Evolutionary conservation across 495 filamentous ascomycete genomes (phyloP).

Genomic region (Xylona heveae): DNA sequence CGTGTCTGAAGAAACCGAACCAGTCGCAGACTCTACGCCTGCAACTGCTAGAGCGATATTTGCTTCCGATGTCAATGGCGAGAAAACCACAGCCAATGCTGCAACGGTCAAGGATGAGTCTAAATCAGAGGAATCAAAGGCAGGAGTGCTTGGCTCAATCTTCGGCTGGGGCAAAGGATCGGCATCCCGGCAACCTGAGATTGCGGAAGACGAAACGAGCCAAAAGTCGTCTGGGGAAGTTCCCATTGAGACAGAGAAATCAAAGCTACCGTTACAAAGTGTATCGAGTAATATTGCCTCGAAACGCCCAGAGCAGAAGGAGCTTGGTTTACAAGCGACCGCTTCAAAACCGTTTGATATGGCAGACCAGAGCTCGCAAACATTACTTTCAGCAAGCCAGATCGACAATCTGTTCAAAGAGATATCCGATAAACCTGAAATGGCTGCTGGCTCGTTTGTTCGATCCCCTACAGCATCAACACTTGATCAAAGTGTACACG

Average conservation of each 20-base stretch:
- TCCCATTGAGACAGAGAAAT: conserved; percentile 22
- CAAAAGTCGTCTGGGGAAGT: conserved; percentile 18
- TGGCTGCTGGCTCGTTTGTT: too few relatives aligned
- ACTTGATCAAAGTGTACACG: too few relatives aligned
- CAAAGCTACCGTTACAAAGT: conserved; percentile 20
- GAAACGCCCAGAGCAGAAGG: conserved; percentile 1
- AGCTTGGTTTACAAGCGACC: conserved; percentile 9
- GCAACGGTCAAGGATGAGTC: not conserved
- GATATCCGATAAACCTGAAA: conserved; percentile 10
- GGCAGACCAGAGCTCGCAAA: conserved; percentile 51
- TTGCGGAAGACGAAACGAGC: conserved; percentile 33
- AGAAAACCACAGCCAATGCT: not conserved
- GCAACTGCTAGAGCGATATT: not conserved
- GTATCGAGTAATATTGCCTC: conserved; percentile 22
- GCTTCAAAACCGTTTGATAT: conserved; percentile 20
- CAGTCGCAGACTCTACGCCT: conserved; percentile 9
- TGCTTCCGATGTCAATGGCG: too few relatives aligned
- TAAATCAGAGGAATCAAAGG: conserved; percentile 13
- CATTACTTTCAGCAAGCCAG: conserved; percentile 45
- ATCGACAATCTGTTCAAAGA: conserved; percentile 44
- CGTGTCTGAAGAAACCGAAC: conserved; percentile 18
- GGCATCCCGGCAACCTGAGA: conserved; percentile 14
- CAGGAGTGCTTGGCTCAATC: conserved; percentile 21
- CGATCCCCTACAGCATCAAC: too few relatives aligned
- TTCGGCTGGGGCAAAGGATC: conserved; percentile 21